Conservation (phyloP, 306 rosid species). For the Vigna reflexopilosa region DNA sequence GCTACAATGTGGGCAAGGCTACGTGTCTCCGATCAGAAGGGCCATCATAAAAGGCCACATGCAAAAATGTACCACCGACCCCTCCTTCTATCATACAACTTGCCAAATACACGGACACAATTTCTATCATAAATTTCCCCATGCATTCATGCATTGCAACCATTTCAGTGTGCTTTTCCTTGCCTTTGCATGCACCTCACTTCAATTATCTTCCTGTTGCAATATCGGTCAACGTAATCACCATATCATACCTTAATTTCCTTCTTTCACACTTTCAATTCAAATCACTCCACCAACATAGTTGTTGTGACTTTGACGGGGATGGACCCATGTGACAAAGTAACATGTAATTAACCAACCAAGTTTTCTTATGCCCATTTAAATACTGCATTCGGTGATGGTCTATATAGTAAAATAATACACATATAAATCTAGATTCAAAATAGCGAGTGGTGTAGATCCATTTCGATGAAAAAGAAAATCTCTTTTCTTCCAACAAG, state of each 20-base stretch:
- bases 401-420: not conserved
- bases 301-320: slow-evolving; percentile 31
- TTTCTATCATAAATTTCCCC: slow-evolving; percentile 44
- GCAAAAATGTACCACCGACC: slow-evolving; percentile 49
- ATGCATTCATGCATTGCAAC: slow-evolving; percentile 53
- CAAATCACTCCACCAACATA: slow-evolving; percentile 12
- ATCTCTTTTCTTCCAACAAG: slow-evolving; percentile 33
- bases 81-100: slow-evolving; percentile 43
- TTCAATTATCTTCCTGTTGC: slow-evolving; percentile 39
- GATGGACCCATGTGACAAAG: slow-evolving; percentile 31
- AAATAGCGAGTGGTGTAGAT: not conserved
- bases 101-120: slow-evolving; percentile 30
- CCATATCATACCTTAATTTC: slow-evolving; percentile 23
- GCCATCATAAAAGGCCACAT: slow-evolving; percentile 52
- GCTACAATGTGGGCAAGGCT: slow-evolving; percentile 49
- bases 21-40: slow-evolving; percentile 39
- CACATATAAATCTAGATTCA: not conserved
- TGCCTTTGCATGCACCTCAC: slow-evolving; percentile 42
- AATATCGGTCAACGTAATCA: slow-evolving; percentile 45
- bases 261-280: slow-evolving; percentile 6
- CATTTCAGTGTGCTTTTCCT: slow-evolving; percentile 27
- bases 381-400: slow-evolving; percentile 8
- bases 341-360: not conserved
- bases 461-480: slow-evolving; percentile 19
- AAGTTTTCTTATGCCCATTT: not conserved